These are phyloP conservation scores for Ceratocystis albifundus DNA, from an alignment of 2,329 filamentous ascomycete species.

Conservation along the genomic window DNA sequence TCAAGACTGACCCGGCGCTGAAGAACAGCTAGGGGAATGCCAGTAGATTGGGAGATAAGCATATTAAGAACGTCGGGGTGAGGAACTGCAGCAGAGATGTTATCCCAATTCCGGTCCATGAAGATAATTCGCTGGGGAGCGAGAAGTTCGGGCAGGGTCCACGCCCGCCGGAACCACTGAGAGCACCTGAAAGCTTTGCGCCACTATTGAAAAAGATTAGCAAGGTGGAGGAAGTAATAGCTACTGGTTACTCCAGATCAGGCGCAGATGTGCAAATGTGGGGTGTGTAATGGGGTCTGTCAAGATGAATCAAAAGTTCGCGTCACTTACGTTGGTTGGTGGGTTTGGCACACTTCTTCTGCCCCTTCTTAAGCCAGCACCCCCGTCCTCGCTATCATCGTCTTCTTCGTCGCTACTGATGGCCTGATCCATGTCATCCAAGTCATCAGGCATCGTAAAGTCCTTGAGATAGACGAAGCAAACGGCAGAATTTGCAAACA, in stretches of 20 bases:
- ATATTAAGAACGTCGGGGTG: not conserved
- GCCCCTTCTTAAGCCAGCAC: constrained; percentile 17
- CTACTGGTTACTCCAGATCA: too few species aligned
- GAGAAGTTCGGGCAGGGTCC: constrained; percentile 24
- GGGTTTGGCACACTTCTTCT: constrained; percentile 1
- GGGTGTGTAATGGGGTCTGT: too few species aligned
- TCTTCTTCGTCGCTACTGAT: constrained; percentile 12
- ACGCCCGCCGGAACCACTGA: constrained; percentile 24
- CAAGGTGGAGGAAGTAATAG: not conserved
- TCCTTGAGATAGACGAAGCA: constrained; percentile 28
- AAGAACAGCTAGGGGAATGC: constrained; percentile 14
- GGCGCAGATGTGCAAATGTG: too few species aligned
- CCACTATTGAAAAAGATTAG: constrained; percentile 13
- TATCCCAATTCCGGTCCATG: constrained; percentile 21
- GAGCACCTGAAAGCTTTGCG: constrained; percentile 19
- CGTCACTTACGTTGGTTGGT: constrained; percentile 13
- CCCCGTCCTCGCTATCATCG: constrained; percentile 16
- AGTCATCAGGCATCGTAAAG: constrained; percentile 19
- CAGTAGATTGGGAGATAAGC: constrained; percentile 14
- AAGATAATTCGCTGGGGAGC: constrained; percentile 18
- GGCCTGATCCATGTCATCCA: constrained; percentile 16
- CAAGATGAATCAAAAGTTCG: not conserved
- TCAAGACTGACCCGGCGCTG: constrained; percentile 6
- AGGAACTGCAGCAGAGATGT: constrained; percentile 15
- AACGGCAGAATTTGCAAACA: constrained; percentile 26